Conservation (phyloP, 2,329 filamentous ascomycete genomes). For the Cercospora zeina region DNA sequence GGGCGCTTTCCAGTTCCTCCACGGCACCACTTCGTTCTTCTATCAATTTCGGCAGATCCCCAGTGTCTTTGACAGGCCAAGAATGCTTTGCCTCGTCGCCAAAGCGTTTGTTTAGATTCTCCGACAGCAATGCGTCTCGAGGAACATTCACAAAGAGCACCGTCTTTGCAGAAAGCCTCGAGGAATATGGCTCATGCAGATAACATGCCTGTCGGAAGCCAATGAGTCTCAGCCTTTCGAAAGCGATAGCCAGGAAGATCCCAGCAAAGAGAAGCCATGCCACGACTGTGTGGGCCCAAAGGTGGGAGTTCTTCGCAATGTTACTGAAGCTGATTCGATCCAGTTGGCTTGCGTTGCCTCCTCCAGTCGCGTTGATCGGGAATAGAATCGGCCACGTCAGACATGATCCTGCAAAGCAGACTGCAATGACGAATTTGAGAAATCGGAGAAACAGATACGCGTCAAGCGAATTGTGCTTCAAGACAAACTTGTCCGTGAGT, state of each 20-base stretch:
- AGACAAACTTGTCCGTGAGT: constrained; percentile 49
- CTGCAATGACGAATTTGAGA: constrained; percentile 47
- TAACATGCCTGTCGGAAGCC: constrained; percentile 53
- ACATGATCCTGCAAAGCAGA: constrained; percentile 46
- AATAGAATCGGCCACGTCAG: constrained; percentile 52
- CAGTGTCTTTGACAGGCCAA: constrained; percentile 51
- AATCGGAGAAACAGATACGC: constrained; percentile 52
- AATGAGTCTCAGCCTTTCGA: constrained; percentile 51
- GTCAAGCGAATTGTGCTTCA: constrained; percentile 53
- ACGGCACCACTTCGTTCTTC: constrained; percentile 48
- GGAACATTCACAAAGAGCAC: constrained; percentile 53
- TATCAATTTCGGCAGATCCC: constrained; percentile 48
- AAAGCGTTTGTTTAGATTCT: constrained; percentile 40
- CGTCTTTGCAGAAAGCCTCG: constrained; percentile 50
- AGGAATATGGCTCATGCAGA: constrained; percentile 47
- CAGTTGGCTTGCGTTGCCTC: constrained; percentile 37
- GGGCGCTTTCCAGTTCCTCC: constrained; percentile 47
- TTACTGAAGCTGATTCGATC: constrained; percentile 44
- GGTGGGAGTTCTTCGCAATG: constrained; percentile 44
- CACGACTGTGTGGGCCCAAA: constrained; percentile 49
- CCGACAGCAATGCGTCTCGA: constrained; percentile 33
- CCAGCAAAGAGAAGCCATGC: constrained; percentile 46
- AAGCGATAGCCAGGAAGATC: constrained; percentile 47
- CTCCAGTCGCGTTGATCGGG: constrained; percentile 49
- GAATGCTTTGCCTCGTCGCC: constrained; percentile 42